Evolutionary conservation across 768 basidiomycete genomes (phyloP), one percentile per base, ranked within the genome.

Genomic region (Kwoniella sp.): DNA sequence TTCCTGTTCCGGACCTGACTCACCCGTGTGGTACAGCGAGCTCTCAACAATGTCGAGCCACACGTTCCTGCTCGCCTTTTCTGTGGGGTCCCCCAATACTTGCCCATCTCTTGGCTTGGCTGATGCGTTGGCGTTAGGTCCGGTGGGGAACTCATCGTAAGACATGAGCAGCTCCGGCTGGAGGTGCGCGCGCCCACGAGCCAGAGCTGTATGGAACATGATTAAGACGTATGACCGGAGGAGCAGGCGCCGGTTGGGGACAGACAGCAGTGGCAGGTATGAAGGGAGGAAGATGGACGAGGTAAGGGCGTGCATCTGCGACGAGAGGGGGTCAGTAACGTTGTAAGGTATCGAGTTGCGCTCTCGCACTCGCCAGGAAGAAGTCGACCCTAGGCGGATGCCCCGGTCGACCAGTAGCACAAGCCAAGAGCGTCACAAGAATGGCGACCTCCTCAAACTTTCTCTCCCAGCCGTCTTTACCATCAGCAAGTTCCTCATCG

Each of bases 301-400:
- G 6, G 67, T 69, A 14, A 66, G 47, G 22, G 52, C 49, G 51
- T 69, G 67, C 64, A 66, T 65, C 67, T 69, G 49, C 22, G 8
- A 27, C 33, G 11, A 31, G 11, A 4, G 46, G 8, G 3, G 37
- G 22, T 4, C 11, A 36, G 12, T 9, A 23, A 37, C 7, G 26
- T 8, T 22, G 23, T 44, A 10, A 34, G 27, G 28, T 34, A 25
- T 39, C 29, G 17, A 41, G 8, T 17, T 32, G 27, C 14, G 19
- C 5, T 15, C 31, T n/a, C 19, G 26, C 22, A 61, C 67, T 53
- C 39, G 66, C 67, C 50, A 69, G 33, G 60, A 69, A 66, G 51
- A 69, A 69, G 46, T 69, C 67, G 7, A 69, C 52, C 34, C 56
- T 58, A 6, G 50, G 40, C 33, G 46, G 53, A 32, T 49, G 45